phyloP scores from a whole-genome alignment of 176 grass and related monocot species.

The Zoysia pacifica region DNA sequence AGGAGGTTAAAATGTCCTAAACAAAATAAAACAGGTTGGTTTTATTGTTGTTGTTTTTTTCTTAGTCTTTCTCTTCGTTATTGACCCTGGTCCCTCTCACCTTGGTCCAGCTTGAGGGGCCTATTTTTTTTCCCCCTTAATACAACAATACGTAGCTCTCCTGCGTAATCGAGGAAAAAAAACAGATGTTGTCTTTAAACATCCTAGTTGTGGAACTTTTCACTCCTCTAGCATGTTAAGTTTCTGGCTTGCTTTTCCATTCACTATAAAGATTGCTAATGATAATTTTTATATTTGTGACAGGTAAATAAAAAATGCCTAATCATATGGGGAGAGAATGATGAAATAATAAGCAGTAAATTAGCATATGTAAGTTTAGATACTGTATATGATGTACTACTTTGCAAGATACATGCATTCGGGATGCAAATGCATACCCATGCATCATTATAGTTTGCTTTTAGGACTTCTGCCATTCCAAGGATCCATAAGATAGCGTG shows the following conservation, averaged over 20 bases:
- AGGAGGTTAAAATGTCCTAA: slow-evolving; percentile 86
- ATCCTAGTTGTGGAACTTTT: too few species aligned
- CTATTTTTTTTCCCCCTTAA: too few species aligned
- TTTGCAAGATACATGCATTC: neutral
- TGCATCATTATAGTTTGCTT: too few species aligned
- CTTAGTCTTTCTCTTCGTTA: too few species aligned
- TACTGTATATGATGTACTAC: neutral
- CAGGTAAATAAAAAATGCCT: slow-evolving; percentile 85
- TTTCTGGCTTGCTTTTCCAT: too few species aligned
- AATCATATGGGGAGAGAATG: slow-evolving; percentile 87
- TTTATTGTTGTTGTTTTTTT: too few species aligned
- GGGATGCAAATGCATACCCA: neutral
- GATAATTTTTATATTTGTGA: neutral
- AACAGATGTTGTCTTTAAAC: neutral
- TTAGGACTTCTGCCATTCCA: too few species aligned
- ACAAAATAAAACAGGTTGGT: slow-evolving; percentile 76
- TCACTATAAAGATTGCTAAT: neutral
- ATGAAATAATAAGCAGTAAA: slow-evolving; percentile 74
- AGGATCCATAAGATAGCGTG: neutral
- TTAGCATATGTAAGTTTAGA: slow-evolving; percentile 65
- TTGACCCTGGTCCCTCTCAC: too few species aligned
- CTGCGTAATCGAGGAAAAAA: too few species aligned
- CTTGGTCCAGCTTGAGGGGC: too few species aligned
- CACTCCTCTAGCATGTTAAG: too few species aligned
- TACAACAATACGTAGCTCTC: too few species aligned